These are phyloP conservation scores for Melampsora larici-populina DNA, from an alignment of 1,284 basidiomycete genomes.

Conservation along the genomic window DNA sequence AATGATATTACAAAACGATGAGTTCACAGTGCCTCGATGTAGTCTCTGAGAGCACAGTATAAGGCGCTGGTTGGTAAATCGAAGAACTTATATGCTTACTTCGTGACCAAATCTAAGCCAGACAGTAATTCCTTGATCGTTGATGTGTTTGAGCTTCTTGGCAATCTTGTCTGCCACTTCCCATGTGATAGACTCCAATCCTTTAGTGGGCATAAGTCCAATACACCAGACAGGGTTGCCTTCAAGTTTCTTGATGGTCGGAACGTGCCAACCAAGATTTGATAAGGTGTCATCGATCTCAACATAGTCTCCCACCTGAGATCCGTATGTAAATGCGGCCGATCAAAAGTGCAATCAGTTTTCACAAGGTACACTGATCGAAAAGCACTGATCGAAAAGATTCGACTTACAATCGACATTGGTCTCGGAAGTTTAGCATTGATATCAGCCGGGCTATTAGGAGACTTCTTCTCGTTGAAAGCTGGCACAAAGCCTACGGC, in stretches of 20 bases:
- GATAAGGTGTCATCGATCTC: neutral
- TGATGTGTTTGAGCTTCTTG: constrained; percentile 28
- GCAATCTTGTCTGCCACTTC: constrained; percentile 35
- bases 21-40: neutral
- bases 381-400: too few relatives aligned
- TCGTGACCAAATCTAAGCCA: constrained; percentile 40
- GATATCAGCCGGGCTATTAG: constrained; percentile 11
- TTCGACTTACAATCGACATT: constrained; percentile 24
- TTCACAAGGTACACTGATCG: too few relatives aligned
- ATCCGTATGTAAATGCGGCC: too few relatives aligned
- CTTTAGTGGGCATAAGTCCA: constrained; percentile 34
- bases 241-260: constrained; percentile 3
- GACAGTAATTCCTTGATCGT: constrained; percentile 27
- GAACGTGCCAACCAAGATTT: neutral
- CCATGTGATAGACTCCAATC: constrained; percentile 14
- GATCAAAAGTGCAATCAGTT: too few relatives aligned
- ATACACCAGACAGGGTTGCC: constrained; percentile 39
- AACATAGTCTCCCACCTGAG: neutral
- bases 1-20: neutral
- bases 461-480: constrained; percentile 7
- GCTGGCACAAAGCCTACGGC: constrained; percentile 30
- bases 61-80: neutral
- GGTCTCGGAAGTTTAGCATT: constrained; percentile 23
- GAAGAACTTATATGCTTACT: neutral
- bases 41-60: neutral